Conservation (phyloP, 345 rosid genomes). For the Microthlaspi erraticum region DNA sequence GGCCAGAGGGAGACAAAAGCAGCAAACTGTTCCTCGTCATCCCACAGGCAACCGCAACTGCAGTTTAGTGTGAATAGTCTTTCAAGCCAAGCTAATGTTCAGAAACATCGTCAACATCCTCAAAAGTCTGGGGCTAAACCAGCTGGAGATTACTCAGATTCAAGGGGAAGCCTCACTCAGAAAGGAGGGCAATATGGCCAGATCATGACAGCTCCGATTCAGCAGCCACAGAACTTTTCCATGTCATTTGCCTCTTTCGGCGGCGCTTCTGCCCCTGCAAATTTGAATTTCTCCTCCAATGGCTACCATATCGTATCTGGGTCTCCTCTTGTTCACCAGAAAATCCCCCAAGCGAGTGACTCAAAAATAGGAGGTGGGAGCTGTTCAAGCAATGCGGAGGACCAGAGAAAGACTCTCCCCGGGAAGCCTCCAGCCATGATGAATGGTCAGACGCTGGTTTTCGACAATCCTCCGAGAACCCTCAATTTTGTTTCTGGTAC, state of each 20-base stretch:
- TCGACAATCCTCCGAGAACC: slow-evolving; percentile 57
- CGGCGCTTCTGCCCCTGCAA: slow-evolving; percentile 48
- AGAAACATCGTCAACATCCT: slow-evolving; percentile 48
- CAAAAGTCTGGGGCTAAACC: slow-evolving; percentile 50
- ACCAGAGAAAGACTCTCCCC: slow-evolving; percentile 42
- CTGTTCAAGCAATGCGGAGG: slow-evolving; percentile 45
- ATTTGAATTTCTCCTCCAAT: slow-evolving; percentile 56
- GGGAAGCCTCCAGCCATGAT: slow-evolving; percentile 44
- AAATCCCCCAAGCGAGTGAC: slow-evolving; percentile 50
- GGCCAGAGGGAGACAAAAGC: slow-evolving; percentile 47
- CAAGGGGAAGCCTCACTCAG: slow-evolving; percentile 36
- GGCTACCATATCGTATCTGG: slow-evolving; percentile 52
- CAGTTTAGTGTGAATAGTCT: slow-evolving; percentile 40
- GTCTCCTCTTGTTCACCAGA: slow-evolving; percentile 46
- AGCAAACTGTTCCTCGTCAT: slow-evolving; percentile 54
- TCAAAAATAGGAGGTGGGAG: slow-evolving; percentile 50
- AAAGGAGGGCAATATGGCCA: slow-evolving; percentile 49
- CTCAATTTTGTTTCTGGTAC: slow-evolving; percentile 59
- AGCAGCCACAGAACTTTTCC: slow-evolving; percentile 56
- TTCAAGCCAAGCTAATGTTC: slow-evolving; percentile 43
- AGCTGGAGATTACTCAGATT: slow-evolving; percentile 45
- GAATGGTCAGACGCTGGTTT: slow-evolving; percentile 54
- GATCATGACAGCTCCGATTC: slow-evolving; percentile 46
- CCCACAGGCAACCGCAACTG: slow-evolving; percentile 51
- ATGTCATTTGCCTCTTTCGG: slow-evolving; percentile 55